phyloP scores from a whole-genome alignment of 1,139 yeast genomes.

The Protomyces pachydermus region DNA sequence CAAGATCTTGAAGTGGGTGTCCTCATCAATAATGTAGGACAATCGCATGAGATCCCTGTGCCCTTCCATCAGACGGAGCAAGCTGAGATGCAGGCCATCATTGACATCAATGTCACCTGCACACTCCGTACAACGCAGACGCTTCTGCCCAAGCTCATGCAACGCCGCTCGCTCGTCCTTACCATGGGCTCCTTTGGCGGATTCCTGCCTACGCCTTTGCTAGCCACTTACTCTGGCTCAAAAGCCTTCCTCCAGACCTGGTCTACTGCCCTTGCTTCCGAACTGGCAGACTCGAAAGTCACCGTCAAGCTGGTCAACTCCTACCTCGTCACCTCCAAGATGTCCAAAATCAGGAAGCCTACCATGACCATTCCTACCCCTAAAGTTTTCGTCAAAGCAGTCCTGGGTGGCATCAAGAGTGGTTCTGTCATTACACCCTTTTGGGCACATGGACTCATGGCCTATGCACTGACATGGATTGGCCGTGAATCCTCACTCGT shows the following conservation, averaged over 20 bases:
- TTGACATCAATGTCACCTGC: constrained; percentile 78
- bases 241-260: constrained; percentile 91
- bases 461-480: constrained; percentile 41
- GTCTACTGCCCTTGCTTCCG: constrained; percentile 88
- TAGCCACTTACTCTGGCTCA: constrained; percentile 94
- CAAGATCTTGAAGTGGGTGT: constrained; percentile 56
- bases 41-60: constrained; percentile 89
- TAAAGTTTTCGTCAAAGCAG: constrained; percentile 63
- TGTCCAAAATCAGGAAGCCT: constrained; percentile 85
- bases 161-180: constrained; percentile 52
- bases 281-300: constrained; percentile 58
- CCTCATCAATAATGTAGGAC: constrained; percentile 87
- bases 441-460: constrained; percentile 93
- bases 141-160: constrained; percentile 61
- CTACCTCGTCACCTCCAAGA: constrained; percentile 89
- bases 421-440: constrained; percentile 94
- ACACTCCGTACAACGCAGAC: constrained; percentile 78
- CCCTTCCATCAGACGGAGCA: constrained; percentile 78
- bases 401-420: constrained; percentile 71
- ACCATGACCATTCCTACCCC: constrained; percentile 79
- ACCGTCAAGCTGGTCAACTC: constrained; percentile 85
- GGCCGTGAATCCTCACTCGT: constrained; percentile 46
- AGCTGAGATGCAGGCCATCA: constrained; percentile 67
- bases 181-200: constrained; percentile 99
- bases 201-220: constrained; percentile 79